Evolutionary conservation across 352 stramenopile species (phyloP), one percentile per base, ranked within the genome.

Genomic region (Thalassiosira ordinaria): DNA sequence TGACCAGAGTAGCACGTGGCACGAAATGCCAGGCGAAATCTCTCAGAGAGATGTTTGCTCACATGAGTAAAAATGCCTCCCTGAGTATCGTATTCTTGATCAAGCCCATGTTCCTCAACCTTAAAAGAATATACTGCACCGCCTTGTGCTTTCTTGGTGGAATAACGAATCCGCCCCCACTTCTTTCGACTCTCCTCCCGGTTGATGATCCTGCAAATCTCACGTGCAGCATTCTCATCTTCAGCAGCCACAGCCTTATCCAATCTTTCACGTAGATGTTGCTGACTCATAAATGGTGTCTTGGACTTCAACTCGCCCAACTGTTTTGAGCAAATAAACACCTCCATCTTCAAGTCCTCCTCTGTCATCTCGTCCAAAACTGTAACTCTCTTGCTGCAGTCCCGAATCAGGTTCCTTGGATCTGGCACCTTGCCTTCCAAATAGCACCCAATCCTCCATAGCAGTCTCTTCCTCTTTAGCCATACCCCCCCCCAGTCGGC

Each of bases 391-490:
- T 8, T 37, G 6, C 14, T 47, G 39, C 57, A 67, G 8, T 33
- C 2, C 13, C 35, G 7, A 27, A 55, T 55, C 22, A 67, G 35
- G 11, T 67, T 67, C 1, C 57, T 2, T 33, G 57, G 35, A 67
- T 67, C 57, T 20, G 51, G 24, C 2, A 39, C 24, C 51, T 39
- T 37, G 13, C 51, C 51, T 1, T 41, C 1, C 13, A 60, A 27
- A 8, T 18, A 57, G 5, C 2, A 41, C 7, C 18, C 22, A 3
- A 27, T 39, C 6, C 7, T 5, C 24, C 27, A 5, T 2, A 57
- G 49, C n/a, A 57, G 16, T 5, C 51, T 22, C 2, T 26, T 35
- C 51, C 26, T 3, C 6, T 9, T 35, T 3, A 39, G 22, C 51
- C 51, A 60, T 8, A 35, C 5, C 14, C 20, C 13, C 7, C 35